Percentiles rank a stretch among this genome's conserved stretches.
Conservation (phyloP, 2,329 filamentous ascomycete species). For the Scedosporium minutisporum region DNA sequence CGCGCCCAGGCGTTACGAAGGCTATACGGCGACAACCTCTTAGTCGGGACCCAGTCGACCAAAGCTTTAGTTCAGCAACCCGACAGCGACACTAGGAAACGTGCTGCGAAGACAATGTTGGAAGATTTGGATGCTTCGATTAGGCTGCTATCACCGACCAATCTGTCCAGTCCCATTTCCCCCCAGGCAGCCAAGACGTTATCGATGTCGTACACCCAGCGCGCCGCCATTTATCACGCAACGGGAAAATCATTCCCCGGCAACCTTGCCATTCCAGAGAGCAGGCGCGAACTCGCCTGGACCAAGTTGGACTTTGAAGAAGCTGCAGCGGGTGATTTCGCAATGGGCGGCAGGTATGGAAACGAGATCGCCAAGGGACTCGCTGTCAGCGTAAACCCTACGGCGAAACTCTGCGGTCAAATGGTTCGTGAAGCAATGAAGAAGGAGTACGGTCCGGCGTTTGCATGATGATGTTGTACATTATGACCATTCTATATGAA, state of each 20-base stretch:
- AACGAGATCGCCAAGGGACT: slow-evolving; percentile 56
- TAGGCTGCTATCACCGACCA: slow-evolving; percentile 43
- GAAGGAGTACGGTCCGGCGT: slow-evolving; percentile 52
- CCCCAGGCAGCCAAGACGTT: slow-evolving; percentile 56
- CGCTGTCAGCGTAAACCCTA: slow-evolving; percentile 57
- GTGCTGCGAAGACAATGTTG: slow-evolving; percentile 32
- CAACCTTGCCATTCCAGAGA: slow-evolving; percentile 25
- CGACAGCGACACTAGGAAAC: slow-evolving; percentile 24
- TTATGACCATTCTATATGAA: slow-evolving; percentile 1
- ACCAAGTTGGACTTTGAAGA: slow-evolving; percentile 48
- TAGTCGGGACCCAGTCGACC: slow-evolving; percentile 31
- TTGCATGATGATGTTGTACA: slow-evolving; percentile 18
- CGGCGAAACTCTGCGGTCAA: slow-evolving; percentile 58
- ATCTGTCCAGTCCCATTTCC: slow-evolving; percentile 44
- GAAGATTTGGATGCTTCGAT: slow-evolving; percentile 51
- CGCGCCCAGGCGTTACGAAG: slow-evolving; percentile 58
- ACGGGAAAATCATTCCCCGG: slow-evolving; percentile 39
- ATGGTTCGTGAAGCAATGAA: slow-evolving; percentile 62
- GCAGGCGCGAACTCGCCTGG: slow-evolving; percentile 39
- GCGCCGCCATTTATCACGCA: slow-evolving; percentile 53
- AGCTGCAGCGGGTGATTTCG: slow-evolving; percentile 52
- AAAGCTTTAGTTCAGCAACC: slow-evolving; percentile 30
- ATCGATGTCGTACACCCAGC: slow-evolving; percentile 62
- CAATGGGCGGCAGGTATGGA: slow-evolving; percentile 54
- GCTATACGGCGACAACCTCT: slow-evolving; percentile 50